These are phyloP conservation scores for Linum trigynum DNA, from an alignment of 345 rosid species.

Conservation along the genomic window DNA sequence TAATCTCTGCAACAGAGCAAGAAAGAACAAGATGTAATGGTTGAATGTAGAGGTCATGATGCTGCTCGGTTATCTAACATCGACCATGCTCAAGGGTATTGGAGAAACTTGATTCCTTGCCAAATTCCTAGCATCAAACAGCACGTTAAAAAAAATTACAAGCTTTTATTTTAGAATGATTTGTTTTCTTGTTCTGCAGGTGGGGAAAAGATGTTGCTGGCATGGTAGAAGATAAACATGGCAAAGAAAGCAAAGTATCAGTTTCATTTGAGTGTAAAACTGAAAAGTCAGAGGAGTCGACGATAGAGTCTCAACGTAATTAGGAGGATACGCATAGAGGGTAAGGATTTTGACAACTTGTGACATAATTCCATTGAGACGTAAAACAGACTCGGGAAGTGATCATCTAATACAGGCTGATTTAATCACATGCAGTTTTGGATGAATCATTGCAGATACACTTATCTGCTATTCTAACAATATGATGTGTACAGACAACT, in stretches of 20 bases:
- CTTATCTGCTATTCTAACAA: not conserved
- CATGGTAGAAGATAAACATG: slow-evolving; percentile 52
- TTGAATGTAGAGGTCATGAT: slow-evolving; percentile 94
- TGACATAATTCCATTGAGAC: too few relatives aligned
- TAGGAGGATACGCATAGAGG: too few relatives aligned
- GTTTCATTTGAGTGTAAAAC: slow-evolving; percentile 83
- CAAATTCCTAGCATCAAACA: not conserved
- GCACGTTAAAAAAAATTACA: too few relatives aligned
- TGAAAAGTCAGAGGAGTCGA: too few relatives aligned
- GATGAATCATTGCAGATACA: not conserved
- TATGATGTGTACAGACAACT: not conserved
- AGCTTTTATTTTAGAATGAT: not conserved
- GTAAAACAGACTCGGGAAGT: too few relatives aligned
- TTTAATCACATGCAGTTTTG: not conserved
- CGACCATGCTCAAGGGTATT: slow-evolving; percentile 84
- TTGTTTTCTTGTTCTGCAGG: slow-evolving; percentile 21
- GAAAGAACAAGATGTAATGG: slow-evolving; percentile 61
- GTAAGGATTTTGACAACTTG: too few relatives aligned
- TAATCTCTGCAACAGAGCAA: slow-evolving; percentile 33
- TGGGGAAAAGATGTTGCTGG: slow-evolving; percentile 77
- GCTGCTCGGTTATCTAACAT: slow-evolving; percentile 69
- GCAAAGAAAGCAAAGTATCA: slow-evolving; percentile 43
- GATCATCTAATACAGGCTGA: not conserved
- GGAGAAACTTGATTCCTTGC: not conserved
- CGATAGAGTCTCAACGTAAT: too few relatives aligned